These are phyloP conservation scores for Rhodotorula paludigena DNA, from an alignment of 768 basidiomycete species.

Conservation along the genomic window DNA sequence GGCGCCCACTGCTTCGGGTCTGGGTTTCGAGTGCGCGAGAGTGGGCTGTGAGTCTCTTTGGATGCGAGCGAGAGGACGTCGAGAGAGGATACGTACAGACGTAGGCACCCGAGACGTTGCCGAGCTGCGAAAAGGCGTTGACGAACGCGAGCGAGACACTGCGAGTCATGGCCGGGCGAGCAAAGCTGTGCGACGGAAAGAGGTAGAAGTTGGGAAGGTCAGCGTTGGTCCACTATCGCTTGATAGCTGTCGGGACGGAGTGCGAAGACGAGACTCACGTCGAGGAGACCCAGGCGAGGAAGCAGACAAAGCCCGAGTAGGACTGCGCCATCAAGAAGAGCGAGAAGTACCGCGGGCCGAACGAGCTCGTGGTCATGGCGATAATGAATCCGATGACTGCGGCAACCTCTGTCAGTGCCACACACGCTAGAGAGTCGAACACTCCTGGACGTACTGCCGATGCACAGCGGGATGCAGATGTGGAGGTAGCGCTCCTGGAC, in stretches of 20 bases:
- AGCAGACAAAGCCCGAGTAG: conserved; percentile 66
- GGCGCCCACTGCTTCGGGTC: conserved; percentile 47
- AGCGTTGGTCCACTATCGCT: conserved; percentile 49
- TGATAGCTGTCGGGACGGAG: background rate
- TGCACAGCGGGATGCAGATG: conserved; percentile 54
- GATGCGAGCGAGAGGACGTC: too few species aligned
- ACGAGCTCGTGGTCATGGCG: conserved; percentile 59
- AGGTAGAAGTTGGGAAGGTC: conserved; percentile 63
- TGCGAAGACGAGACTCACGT: conserved; percentile 56
- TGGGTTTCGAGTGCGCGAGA: too few species aligned
- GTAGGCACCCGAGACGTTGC: conserved; percentile 78
- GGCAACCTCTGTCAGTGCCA: too few species aligned
- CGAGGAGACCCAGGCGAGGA: conserved; percentile 45
- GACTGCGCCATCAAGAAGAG: conserved; percentile 53
- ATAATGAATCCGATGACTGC: conserved; percentile 67
- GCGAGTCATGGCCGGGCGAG: conserved; percentile 77
- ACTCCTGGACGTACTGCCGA: too few species aligned
- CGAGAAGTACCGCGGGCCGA: conserved; percentile 37
- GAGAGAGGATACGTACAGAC: conserved; percentile 42
- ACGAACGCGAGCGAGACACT: conserved; percentile 69
- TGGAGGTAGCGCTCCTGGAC: conserved; percentile 68
- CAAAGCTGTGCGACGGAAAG: conserved; percentile 57
- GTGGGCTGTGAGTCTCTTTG: background rate
- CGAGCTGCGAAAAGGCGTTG: conserved; percentile 51
- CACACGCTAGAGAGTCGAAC: too few species aligned